These are phyloP conservation scores for Clarireedia hainanense DNA, from an alignment of 2,329 filamentous ascomycete species.

Conservation along the genomic window DNA sequence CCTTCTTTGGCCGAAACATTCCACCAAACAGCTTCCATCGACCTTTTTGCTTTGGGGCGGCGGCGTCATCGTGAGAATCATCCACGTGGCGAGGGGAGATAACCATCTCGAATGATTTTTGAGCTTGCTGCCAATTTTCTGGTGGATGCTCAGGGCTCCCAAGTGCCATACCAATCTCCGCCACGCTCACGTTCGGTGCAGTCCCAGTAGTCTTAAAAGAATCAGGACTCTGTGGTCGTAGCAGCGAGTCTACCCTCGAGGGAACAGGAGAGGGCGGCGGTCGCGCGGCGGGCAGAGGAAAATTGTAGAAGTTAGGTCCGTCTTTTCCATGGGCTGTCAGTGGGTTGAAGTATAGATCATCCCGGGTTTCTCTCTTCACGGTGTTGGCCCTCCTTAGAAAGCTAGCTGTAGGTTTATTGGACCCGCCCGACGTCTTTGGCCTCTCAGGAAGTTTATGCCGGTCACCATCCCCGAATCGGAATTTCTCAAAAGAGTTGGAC, in stretches of 20 bases:
- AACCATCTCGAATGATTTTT: conserved; percentile 8
- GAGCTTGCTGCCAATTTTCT: conserved; percentile 16
- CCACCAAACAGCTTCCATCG: conserved; percentile 53
- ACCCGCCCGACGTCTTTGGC: conserved; percentile 26
- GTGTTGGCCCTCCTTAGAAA: conserved; percentile 12
- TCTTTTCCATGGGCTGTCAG: conserved; percentile 21
- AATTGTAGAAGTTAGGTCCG: conserved; percentile 22
- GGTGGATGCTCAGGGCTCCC: conserved; percentile 53
- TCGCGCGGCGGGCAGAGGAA: conserved; percentile 21
- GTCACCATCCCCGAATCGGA: conserved; percentile 16
- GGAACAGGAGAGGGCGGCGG: conserved; percentile 16
- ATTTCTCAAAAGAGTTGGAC: conserved; percentile 13
- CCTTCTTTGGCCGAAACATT: conserved; percentile 37
- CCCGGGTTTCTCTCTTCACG: conserved; percentile 25
- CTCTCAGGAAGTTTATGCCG: conserved; percentile 20
- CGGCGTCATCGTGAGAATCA: conserved; percentile 9
- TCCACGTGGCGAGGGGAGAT: conserved; percentile 23
- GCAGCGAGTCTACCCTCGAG: background rate
- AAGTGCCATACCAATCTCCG: conserved; percentile 61
- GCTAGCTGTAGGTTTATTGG: conserved; percentile 16
- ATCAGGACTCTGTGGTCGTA: background rate
- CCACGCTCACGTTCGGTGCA: background rate
- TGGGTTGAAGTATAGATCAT: conserved; percentile 28
- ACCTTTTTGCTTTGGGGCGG: conserved; percentile 33
- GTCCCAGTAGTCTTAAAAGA: background rate